These are phyloP conservation scores for Chaetomiaceae sp. DNA, from an alignment of 2,329 filamentous ascomycete genomes.

Conservation along the genomic window DNA sequence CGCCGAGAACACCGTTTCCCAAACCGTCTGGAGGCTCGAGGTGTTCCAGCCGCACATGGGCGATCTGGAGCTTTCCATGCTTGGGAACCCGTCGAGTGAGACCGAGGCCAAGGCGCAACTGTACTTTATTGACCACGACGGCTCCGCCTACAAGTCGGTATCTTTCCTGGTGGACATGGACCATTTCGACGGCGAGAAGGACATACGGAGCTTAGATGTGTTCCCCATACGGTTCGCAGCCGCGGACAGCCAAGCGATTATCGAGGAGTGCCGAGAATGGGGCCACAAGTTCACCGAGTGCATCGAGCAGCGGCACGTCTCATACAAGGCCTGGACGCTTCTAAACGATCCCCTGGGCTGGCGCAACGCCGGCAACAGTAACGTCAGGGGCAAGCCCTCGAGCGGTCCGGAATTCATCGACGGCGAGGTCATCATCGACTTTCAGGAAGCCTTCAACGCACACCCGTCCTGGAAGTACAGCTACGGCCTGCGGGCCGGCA, in stretches of 20 bases:
- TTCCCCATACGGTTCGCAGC: neutral
- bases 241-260: neutral
- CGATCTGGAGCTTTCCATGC: neutral
- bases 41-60: neutral
- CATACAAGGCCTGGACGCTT: slow-evolving; percentile 3
- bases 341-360: neutral
- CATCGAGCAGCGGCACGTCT: neutral
- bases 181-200: neutral
- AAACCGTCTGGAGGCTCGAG: slow-evolving; percentile 1
- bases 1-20: neutral
- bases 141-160: neutral
- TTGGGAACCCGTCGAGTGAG: neutral
- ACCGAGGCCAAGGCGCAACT: neutral
- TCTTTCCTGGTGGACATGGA: neutral
- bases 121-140: slow-evolving; percentile 1
- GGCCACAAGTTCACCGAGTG: neutral
- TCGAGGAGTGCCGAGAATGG: neutral
- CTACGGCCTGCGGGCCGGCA: neutral
- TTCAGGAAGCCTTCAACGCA: neutral
- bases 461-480: slow-evolving; percentile 1
- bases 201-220: neutral
- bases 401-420: neutral
- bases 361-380: neutral
- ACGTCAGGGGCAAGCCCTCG: neutral
- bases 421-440: slow-evolving; percentile 5